These are phyloP conservation scores for Metschnikowia reukaufii DNA, from an alignment of 805 yeast species.

Conservation along the genomic window DNA sequence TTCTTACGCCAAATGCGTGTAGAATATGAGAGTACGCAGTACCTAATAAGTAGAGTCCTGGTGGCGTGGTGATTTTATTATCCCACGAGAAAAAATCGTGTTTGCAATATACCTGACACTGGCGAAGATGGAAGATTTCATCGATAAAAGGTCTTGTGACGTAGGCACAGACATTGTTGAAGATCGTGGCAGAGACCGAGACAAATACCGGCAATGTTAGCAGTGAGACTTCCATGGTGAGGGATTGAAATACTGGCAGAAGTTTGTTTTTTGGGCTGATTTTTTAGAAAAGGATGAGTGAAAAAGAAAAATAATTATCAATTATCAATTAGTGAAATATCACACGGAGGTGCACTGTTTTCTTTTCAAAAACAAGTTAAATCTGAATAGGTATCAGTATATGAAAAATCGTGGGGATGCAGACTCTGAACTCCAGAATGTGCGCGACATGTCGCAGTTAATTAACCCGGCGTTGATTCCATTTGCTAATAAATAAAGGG, in stretches of 20 bases:
- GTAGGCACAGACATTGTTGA: constrained; percentile 9
- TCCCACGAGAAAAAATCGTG: constrained; percentile 60
- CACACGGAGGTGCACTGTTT: too few relatives aligned
- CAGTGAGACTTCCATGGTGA: constrained; percentile 6
- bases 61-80: constrained; percentile 93
- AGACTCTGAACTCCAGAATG: too few relatives aligned
- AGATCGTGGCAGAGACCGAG: constrained; percentile 10
- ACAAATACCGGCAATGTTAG: constrained; percentile 6
- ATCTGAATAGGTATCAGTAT: too few relatives aligned
- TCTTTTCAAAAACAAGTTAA: too few relatives aligned
- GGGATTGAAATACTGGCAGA: not conserved
- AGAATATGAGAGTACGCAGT: constrained; percentile 38
- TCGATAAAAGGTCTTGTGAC: constrained; percentile 45
- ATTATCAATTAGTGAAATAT: too few relatives aligned
- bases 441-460: too few relatives aligned
- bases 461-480: too few relatives aligned
- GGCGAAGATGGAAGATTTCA: constrained; percentile 84
- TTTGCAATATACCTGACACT: constrained; percentile 64
- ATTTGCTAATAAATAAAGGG: too few relatives aligned
- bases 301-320: too few relatives aligned
- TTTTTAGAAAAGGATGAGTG: too few relatives aligned
- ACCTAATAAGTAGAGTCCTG: constrained; percentile 72
- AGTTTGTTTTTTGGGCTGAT: not conserved
- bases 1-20: constrained; percentile 31
- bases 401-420: too few relatives aligned